Percentiles rank a stretch among this genome's conserved stretches.
Evolutionary conservation across 2,329 filamentous ascomycete species (phyloP).

Genomic region (Aureobasidium subglaciale): DNA sequence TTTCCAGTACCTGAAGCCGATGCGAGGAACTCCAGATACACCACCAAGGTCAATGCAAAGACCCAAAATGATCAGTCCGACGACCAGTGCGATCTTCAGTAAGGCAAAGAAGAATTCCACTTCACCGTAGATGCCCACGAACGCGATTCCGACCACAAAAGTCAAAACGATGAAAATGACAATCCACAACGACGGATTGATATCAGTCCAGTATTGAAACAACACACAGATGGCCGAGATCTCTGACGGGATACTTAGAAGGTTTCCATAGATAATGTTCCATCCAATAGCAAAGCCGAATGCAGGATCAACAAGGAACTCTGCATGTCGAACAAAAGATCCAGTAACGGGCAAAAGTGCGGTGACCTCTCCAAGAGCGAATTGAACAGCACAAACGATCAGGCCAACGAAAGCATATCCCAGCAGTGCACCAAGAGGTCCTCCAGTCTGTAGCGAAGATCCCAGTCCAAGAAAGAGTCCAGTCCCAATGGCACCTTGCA

Average conservation of each 20-base stretch:
- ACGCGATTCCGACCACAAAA: constrained; percentile 27
- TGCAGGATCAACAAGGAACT: constrained; percentile 71
- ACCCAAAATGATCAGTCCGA: constrained; percentile 39
- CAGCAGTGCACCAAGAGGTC: constrained; percentile 62
- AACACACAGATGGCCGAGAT: constrained; percentile 27
- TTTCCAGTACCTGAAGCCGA: constrained; percentile 41
- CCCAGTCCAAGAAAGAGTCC: constrained; percentile 64
- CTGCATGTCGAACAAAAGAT: constrained; percentile 75
- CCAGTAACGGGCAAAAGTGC: constrained; percentile 70
- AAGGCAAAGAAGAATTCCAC: constrained; percentile 44
- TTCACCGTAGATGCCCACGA: constrained; percentile 52
- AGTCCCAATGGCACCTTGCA: constrained; percentile 62
- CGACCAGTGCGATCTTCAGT: constrained; percentile 40
- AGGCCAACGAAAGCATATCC: constrained; percentile 63
- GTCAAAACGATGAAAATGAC: constrained; percentile 46
- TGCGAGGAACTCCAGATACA: constrained; percentile 32
- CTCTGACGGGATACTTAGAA: constrained; percentile 26
- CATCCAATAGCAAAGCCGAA: constrained; percentile 71
- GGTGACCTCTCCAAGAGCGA: constrained; percentile 75
- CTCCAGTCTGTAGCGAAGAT: constrained; percentile 42
- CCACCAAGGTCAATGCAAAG: constrained; percentile 39
- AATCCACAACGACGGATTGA: constrained; percentile 50
- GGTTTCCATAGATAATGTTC: not conserved
- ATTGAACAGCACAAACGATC: constrained; percentile 75
- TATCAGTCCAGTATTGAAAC: constrained; percentile 26